Conservation (phyloP, 306 rosid species). For the Senna tora region DNA sequence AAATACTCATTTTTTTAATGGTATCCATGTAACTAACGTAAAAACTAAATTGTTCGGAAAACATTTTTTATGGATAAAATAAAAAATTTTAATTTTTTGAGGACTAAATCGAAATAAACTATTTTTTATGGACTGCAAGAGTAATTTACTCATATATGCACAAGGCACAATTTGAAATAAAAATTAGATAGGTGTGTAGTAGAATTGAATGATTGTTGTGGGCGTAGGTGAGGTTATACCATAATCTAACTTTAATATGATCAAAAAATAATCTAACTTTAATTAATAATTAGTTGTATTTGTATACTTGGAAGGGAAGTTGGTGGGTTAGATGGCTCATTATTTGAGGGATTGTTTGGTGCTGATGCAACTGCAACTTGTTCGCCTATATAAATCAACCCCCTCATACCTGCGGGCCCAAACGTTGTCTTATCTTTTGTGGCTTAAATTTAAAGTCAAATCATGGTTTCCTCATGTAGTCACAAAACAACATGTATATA, state of each 20-base stretch:
- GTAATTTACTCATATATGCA: too few species aligned
- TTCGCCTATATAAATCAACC: constrained; percentile 34
- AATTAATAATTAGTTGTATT: not conserved
- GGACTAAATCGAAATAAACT: too few species aligned
- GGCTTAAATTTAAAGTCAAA: constrained; percentile 39
- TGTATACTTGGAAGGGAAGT: constrained; percentile 22
- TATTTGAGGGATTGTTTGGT: too few species aligned
- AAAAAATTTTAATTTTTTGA: too few species aligned
- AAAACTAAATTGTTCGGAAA: too few species aligned
- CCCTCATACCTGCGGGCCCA: not conserved
- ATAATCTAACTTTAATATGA: not conserved
- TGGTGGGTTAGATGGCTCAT: not conserved
- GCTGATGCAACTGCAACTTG: not conserved
- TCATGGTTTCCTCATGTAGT: not conserved
- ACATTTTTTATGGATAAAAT: too few species aligned
- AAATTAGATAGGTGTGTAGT: too few species aligned
- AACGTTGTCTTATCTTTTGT: not conserved
- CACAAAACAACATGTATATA: too few species aligned
- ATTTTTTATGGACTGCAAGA: too few species aligned
- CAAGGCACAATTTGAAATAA: too few species aligned
- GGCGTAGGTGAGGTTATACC: not conserved
- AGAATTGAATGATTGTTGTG: not conserved
- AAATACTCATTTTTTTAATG: too few species aligned
- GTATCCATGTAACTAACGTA: too few species aligned
- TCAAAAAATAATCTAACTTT: constrained; percentile 1